Percentiles rank a stretch among this genome's conserved stretches.
Evolutionary conservation across 2,329 filamentous ascomycete genomes (phyloP).

Genomic region (Aaosphaeria pasadenensis): DNA sequence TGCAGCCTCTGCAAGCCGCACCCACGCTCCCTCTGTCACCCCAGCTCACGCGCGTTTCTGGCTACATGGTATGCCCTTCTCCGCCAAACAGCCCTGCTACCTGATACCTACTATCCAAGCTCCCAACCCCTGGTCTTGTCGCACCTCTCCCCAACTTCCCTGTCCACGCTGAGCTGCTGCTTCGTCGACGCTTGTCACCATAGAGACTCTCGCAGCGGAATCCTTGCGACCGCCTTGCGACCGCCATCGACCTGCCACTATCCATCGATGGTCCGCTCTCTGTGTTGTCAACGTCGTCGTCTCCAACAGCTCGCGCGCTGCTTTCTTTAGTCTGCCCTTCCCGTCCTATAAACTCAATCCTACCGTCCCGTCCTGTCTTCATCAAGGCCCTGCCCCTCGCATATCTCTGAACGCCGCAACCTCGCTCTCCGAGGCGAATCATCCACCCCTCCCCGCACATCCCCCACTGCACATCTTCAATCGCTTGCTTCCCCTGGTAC

Average conservation of each 20-base stretch:
- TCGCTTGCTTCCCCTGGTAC: slow-evolving; percentile 7
- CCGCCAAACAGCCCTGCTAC: slow-evolving; percentile 35
- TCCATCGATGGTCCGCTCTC: slow-evolving; percentile 24
- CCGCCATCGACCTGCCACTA: slow-evolving; percentile 19
- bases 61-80: slow-evolving; percentile 43
- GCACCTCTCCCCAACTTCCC: slow-evolving; percentile 5
- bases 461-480: background rate
- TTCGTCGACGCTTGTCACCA: background rate
- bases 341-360: slow-evolving; percentile 35
- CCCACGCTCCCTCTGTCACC: slow-evolving; percentile 31
- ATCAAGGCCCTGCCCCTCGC: slow-evolving; percentile 35
- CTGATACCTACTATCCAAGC: background rate
- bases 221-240: slow-evolving; percentile 19
- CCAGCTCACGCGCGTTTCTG: slow-evolving; percentile 33
- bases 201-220: slow-evolving; percentile 22
- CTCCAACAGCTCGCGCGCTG: slow-evolving; percentile 8
- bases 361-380: slow-evolving; percentile 29
- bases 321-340: slow-evolving; percentile 26
- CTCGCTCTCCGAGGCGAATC: slow-evolving; percentile 12
- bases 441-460: slow-evolving; percentile 10
- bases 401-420: slow-evolving; percentile 20
- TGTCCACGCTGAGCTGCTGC: background rate
- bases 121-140: slow-evolving; percentile 2
- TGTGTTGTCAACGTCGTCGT: background rate
- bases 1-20: slow-evolving; percentile 38